Conservation (phyloP, 1,284 basidiomycete genomes). For the Prillingera fragicola region DNA sequence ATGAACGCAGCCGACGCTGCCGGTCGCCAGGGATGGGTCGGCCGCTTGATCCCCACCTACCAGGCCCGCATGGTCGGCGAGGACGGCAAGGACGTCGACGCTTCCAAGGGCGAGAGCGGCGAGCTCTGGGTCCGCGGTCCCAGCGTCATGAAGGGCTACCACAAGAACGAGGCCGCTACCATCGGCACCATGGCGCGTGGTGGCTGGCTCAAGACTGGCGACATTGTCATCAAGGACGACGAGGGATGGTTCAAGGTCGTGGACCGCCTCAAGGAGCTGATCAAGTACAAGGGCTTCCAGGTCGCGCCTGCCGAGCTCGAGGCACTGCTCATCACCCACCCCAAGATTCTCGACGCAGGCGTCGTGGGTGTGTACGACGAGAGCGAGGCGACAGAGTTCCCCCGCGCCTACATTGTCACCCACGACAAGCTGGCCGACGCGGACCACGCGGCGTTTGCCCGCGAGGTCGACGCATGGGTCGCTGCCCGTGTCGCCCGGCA, state of each 20-base stretch:
- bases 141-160: constrained; percentile 67
- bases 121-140: constrained; percentile 76
- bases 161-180: constrained; percentile 63
- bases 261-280: constrained; percentile 65
- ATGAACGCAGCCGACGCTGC: constrained; percentile 31
- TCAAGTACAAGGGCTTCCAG: constrained; percentile 61
- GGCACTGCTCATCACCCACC: constrained; percentile 62
- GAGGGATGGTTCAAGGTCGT: too few species aligned
- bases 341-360: constrained; percentile 62
- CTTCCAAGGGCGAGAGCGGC: constrained; percentile 58
- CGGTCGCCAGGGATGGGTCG: constrained; percentile 58
- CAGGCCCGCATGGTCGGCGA: constrained; percentile 62
- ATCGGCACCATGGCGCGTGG: constrained; percentile 56
- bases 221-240: constrained; percentile 59
- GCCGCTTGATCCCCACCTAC: constrained; percentile 68
- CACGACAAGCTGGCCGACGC: background rate
- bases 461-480: constrained; percentile 59
- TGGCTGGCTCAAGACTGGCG: constrained; percentile 78
- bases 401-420: constrained; percentile 45
- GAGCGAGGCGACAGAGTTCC: constrained; percentile 66
- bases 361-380: constrained; percentile 62
- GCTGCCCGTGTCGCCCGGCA: constrained; percentile 52
- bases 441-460: constrained; percentile 50
- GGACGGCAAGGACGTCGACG: constrained; percentile 32
- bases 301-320: constrained; percentile 75